phyloP scores from a whole-genome alignment of 352 stramenopile genomes.

The Phytophthora pinifolia region DNA sequence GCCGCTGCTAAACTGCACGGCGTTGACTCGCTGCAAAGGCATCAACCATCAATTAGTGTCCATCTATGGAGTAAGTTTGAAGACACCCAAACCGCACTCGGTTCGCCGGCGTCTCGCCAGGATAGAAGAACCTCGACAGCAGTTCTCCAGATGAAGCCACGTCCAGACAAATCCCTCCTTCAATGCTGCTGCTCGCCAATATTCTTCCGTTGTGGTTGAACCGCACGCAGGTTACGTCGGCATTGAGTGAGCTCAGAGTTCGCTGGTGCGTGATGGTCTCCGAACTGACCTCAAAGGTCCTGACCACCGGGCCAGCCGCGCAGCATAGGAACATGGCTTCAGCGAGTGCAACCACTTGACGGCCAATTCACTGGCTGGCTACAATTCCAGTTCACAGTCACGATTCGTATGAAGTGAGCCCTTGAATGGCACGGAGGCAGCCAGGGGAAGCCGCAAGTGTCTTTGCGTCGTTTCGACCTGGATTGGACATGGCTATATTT shows the following conservation, averaged over 20 bases:
- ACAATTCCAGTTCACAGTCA: not conserved
- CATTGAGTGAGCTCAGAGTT: slow-evolving; percentile 48
- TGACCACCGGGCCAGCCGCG: slow-evolving; percentile 48
- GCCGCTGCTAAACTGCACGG: slow-evolving; percentile 69
- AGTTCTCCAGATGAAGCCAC: slow-evolving; percentile 56
- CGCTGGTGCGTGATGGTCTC: slow-evolving; percentile 46
- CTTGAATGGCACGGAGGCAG: not conserved
- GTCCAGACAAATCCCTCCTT: slow-evolving; percentile 61
- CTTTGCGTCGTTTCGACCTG: slow-evolving; percentile 31
- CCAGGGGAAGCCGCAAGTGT: not conserved
- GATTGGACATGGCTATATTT: slow-evolving; percentile 17
- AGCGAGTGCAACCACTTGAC: not conserved
- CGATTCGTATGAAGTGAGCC: too few species aligned
- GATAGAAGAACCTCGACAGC: slow-evolving; percentile 65
- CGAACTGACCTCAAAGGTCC: slow-evolving; percentile 61
- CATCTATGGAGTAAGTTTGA: not conserved
- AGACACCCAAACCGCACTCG: slow-evolving; percentile 26
- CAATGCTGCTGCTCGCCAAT: slow-evolving; percentile 58
- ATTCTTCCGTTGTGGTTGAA: slow-evolving; percentile 79
- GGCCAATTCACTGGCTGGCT: not conserved
- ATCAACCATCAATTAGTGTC: not conserved
- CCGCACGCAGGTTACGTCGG: slow-evolving; percentile 57
- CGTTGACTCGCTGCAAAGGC: slow-evolving; percentile 51
- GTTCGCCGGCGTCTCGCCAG: slow-evolving; percentile 37
- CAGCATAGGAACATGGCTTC: slow-evolving; percentile 59